Evolutionary conservation across 306 rosid species (phyloP), one percentile per base, ranked within the genome.

Genomic region (Citrullus amarus): DNA sequence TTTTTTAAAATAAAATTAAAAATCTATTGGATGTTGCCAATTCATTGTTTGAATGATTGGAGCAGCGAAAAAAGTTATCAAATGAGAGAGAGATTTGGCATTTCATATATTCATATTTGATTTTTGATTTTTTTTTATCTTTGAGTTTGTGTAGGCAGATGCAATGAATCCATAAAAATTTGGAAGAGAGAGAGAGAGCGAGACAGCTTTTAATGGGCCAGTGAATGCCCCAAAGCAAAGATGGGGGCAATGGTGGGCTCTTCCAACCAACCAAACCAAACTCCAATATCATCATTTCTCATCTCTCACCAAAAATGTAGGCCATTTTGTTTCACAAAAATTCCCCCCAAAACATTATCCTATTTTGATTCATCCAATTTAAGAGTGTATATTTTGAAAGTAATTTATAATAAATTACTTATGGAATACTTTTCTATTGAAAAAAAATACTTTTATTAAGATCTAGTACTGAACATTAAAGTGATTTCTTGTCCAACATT

Each of bases 1-100:
- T 32, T 32, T 32, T 32, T 32, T 32, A 32, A 8, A 44, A 44
- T 44, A 44, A 8, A 43, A 43, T 7, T 50, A 53, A 53, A 89
- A 83, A 92, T 95, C 92, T 82, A 30, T 79, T 85, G 92, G 93
- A 95, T 86, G 92, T 84, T 89, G 97, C 91, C 97, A 84, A 90
- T 86, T 91, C 97, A 86, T 88, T 81, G 63, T 83, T 81, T 82
- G 93, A 82, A 92, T 91, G 98, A 92, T 89, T 89, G 89, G 82
- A 63, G 67, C 14, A 59, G 55, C 3, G 74, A 59, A 81, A 57
- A 82, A 79, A 53, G 4, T 53, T n/a, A 50, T 75, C 6, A 20
- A 44, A 20, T 22, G 75, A 48, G 78, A 74, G 60, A 77, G 68
- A 79, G 17, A n/a, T 56, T 74, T 11, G 36, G 44, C 54, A 48